Percentiles rank a stretch among this genome's conserved stretches.
These are phyloP conservation scores for Pichia norvegensis DNA, from an alignment of 1,139 yeast species.

Conservation along the genomic window DNA sequence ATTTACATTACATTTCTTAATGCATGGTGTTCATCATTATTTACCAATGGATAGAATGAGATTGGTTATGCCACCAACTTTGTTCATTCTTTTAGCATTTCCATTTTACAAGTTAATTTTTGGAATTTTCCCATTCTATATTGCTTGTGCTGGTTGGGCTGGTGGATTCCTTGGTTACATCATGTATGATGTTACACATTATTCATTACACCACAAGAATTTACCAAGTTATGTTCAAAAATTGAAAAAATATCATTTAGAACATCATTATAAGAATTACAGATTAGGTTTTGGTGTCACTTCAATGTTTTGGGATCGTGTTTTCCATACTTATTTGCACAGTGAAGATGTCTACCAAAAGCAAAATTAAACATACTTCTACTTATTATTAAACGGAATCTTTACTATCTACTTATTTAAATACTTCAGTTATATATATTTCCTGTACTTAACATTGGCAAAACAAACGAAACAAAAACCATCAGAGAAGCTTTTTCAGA, in stretches of 20 bases:
- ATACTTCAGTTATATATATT: background rate
- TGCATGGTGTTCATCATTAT: constrained; percentile 96
- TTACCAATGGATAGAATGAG: constrained; percentile 93
- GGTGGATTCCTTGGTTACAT: constrained; percentile 95
- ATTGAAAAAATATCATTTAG: constrained; percentile 83
- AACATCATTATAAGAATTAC: constrained; percentile 95
- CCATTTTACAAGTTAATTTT: constrained; percentile 61
- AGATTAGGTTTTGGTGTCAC: constrained; percentile 97
- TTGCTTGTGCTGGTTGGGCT: constrained; percentile 69
- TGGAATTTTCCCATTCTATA: constrained; percentile 46
- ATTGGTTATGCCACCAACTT: constrained; percentile 92
- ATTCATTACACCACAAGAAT: constrained; percentile 76
- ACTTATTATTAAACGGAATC: background rate
- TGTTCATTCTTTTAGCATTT: constrained; percentile 49
- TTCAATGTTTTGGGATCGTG: constrained; percentile 84
- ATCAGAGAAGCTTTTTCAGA: too few relatives aligned
- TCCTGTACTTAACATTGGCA: too few relatives aligned
- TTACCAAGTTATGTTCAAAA: constrained; percentile 71
- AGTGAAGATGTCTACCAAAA: constrained; percentile 29
- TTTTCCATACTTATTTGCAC: constrained; percentile 64
- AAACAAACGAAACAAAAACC: too few relatives aligned
- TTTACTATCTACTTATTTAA: background rate
- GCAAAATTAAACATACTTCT: constrained; percentile 18
- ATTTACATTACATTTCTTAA: constrained; percentile 74
- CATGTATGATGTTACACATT: constrained; percentile 84